Base-by-base conservation (phyloP, 495 filamentous ascomycete species). In the Neurospora intermedia region DNA sequence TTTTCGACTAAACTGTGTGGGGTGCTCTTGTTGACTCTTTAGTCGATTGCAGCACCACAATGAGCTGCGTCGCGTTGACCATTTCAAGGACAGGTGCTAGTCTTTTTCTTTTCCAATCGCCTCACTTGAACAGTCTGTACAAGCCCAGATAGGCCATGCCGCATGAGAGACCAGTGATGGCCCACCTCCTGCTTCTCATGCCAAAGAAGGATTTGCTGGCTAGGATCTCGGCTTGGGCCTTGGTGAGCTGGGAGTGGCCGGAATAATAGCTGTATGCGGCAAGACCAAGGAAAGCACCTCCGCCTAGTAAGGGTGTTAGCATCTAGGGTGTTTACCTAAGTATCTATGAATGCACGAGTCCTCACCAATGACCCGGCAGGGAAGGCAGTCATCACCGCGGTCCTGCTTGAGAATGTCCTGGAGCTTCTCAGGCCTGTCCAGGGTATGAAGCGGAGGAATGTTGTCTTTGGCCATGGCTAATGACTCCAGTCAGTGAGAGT, bases 221-320 rank as follows among this genome's bases (percentile, higher is more conserved):
- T 73, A 91, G 81, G 72, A 97, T 96, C 43, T 85, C 84, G 41
- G 88, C 85, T 77, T 90, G 85, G 78, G 93, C 91, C 75, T 88
- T 84, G 69, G 87, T 86, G 23, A 98, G 88, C 78, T 96, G 92
- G 46, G 82, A 81, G 76, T 90, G 91, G 43, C 95, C 95, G 10
- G 92, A 93, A 73, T 89, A 84, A 82, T 95, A 97, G 78, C 89
- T 94, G 84, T 97, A 98, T 7, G 88, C 88, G 16, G 93, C 95
- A 69, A 98, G 89, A n/a, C 94, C 94, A 62, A 96, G 84, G 75
- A 98, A 97, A 18, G 92, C 94, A 42, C 90, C 88, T 71, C 90
- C 89, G 23, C 95, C 95, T 15, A 39, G 23, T 16, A 48, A 69
- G 11, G 13, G 40, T 43, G 73, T 40, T 73, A 66, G 54, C 31